These are phyloP conservation scores for Alternaria consortialis DNA, from an alignment of 2,329 filamentous ascomycete species.

Conservation along the genomic window DNA sequence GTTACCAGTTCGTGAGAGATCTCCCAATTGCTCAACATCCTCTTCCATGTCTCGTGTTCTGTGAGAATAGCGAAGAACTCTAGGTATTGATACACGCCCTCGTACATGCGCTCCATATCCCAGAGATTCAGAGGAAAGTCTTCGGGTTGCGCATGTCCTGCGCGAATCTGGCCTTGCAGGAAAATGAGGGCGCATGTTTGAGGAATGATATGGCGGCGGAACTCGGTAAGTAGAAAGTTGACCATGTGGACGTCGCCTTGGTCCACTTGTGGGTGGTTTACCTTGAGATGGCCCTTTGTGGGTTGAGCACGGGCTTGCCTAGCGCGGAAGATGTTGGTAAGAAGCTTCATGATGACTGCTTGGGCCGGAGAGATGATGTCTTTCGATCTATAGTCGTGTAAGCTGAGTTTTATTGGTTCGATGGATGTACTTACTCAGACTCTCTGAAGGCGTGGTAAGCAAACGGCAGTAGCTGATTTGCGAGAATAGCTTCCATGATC, in stretches of 20 bases:
- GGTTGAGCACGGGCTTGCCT: constrained; percentile 54
- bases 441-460: constrained; percentile 92
- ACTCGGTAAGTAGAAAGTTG: constrained; percentile 91
- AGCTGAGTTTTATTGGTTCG: constrained; percentile 3
- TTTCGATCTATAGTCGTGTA: constrained; percentile 66
- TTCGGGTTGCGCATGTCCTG: constrained; percentile 75
- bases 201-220: constrained; percentile 89
- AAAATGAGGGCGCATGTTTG: constrained; percentile 95
- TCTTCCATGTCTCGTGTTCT: constrained; percentile 83
- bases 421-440: constrained; percentile 44
- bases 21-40: constrained; percentile 90
- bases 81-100: constrained; percentile 91
- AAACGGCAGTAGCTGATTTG: constrained; percentile 88
- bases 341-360: constrained; percentile 87
- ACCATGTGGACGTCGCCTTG: constrained; percentile 71
- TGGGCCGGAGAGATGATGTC: constrained; percentile 96
- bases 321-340: constrained; percentile 86
- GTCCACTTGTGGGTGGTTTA: constrained; percentile 59
- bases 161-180: constrained; percentile 87
- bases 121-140: constrained; percentile 95
- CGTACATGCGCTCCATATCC: constrained; percentile 98
- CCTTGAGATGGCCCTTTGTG: constrained; percentile 56
- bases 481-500: constrained; percentile 91
- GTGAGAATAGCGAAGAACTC: constrained; percentile 92
- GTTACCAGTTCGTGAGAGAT: constrained; percentile 88